Percentiles rank a stretch among this genome's conserved stretches.
phyloP scores from a whole-genome alignment of 805 yeast species.

The Kuraishia cidri region DNA sequence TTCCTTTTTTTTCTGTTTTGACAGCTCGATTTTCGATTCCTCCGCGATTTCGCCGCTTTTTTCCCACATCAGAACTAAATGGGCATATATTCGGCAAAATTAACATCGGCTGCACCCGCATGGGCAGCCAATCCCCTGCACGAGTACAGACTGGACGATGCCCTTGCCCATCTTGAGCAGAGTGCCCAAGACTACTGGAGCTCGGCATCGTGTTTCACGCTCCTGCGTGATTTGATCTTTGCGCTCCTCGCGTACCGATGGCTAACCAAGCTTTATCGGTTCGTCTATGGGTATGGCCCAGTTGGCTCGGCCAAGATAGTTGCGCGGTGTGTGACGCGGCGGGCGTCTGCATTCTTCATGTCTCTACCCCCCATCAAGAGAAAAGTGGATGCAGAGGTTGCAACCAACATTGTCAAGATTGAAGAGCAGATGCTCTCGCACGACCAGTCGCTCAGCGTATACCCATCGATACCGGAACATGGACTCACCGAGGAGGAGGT shows the following conservation, averaged over 20 bases:
- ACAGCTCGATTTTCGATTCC: no score
- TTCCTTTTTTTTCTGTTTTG: no score
- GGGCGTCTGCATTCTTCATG: constrained; percentile 21
- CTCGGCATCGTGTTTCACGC: not conserved
- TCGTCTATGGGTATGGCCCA: constrained; percentile 29
- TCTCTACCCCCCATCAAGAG: constrained; percentile 42
- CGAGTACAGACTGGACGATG: no score
- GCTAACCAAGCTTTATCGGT: not conserved
- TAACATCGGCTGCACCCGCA: no score
- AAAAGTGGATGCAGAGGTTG: constrained; percentile 55
- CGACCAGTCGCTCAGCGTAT: constrained; percentile 34
- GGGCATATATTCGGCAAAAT: no score
- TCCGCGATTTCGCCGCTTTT: no score
- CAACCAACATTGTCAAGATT: constrained; percentile 32
- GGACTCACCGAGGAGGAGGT: constrained; percentile 49
- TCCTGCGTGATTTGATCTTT: not conserved
- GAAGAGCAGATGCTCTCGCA: constrained; percentile 52
- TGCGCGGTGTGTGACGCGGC: constrained; percentile 2
- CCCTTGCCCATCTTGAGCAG: not conserved
- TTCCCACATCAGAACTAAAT: no score
- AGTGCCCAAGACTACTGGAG: not conserved
- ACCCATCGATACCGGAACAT: constrained; percentile 41
- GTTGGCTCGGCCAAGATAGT: constrained; percentile 16
- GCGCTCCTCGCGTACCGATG: not conserved
- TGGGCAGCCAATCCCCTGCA: no score